Percentiles rank a stretch among this genome's conserved stretches.
Conservation (phyloP, 2,329 filamentous ascomycete genomes). For the Decorospora gaudefroyi region DNA sequence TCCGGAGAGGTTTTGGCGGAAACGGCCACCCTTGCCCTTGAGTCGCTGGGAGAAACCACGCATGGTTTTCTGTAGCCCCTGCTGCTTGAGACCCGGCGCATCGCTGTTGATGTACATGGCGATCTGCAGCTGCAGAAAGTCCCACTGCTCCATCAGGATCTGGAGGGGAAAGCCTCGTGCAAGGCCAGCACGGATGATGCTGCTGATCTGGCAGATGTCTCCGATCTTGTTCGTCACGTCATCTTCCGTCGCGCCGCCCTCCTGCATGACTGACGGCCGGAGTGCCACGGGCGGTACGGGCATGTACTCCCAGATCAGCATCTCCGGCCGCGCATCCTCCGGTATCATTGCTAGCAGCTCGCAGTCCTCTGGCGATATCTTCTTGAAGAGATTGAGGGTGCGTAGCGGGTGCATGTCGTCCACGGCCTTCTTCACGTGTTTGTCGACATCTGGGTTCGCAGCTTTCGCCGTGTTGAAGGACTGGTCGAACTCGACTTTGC, state of each 20-base stretch:
- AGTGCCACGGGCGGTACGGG: slow-evolving; percentile 94
- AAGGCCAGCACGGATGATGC: slow-evolving; percentile 80
- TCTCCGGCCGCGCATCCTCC: slow-evolving; percentile 84
- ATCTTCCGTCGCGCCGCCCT: slow-evolving; percentile 91
- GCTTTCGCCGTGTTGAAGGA: slow-evolving; percentile 82
- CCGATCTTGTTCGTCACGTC: slow-evolving; percentile 96
- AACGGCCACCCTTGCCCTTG: slow-evolving; percentile 96
- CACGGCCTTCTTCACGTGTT: slow-evolving; percentile 87
- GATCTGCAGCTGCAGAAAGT: slow-evolving; percentile 91
- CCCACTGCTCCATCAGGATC: slow-evolving; percentile 98
- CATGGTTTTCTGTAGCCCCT: slow-evolving; percentile 83
- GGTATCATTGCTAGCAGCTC: slow-evolving; percentile 89
- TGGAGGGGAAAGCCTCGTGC: slow-evolving; percentile 81
- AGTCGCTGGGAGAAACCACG: slow-evolving; percentile 92
- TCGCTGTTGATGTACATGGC: slow-evolving; percentile 99
- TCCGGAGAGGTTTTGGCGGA: slow-evolving; percentile 93
- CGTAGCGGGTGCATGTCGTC: slow-evolving; percentile 91
- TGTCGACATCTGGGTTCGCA: slow-evolving; percentile 80
- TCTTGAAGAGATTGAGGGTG: slow-evolving; percentile 88
- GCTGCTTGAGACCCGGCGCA: slow-evolving; percentile 87
- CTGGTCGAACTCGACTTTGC: slow-evolving; percentile 82
- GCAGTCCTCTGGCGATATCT: slow-evolving; percentile 82
- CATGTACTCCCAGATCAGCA: slow-evolving; percentile 97
- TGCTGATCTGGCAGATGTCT: slow-evolving; percentile 92
- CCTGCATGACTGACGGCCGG: slow-evolving; percentile 89